Conservation (phyloP, 2,329 filamentous ascomycete species). For the Monosporascus sp. region DNA sequence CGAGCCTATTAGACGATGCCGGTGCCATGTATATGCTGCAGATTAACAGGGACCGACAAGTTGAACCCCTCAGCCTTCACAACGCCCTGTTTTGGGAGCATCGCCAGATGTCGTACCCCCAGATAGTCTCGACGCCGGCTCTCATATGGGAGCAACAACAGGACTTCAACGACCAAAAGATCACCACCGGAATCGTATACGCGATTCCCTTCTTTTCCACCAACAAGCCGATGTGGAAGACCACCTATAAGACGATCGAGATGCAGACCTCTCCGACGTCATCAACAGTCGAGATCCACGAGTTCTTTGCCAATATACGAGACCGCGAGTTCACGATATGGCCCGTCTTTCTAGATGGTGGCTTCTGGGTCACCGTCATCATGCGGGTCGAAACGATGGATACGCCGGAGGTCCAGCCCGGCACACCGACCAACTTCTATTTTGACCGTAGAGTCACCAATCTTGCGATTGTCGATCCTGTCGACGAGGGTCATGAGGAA, state of each 20-base stretch:
- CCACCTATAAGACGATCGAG: conserved; percentile 2
- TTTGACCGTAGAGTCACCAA: conserved; percentile 12
- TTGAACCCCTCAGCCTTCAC: conserved; percentile 10
- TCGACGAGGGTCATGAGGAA: neutral
- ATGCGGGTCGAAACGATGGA: conserved; percentile 3
- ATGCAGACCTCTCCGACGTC: neutral
- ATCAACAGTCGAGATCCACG: conserved; percentile 6
- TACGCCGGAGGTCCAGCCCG: neutral
- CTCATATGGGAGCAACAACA: neutral
- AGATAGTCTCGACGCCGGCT: conserved; percentile 14
- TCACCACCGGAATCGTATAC: neutral
- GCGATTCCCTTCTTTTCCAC: conserved; percentile 8
- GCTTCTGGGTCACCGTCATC: conserved; percentile 16
- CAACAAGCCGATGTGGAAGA: conserved; percentile 3
- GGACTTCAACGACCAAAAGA: neutral
- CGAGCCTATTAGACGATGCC: conserved; percentile 4
- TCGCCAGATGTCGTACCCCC: conserved; percentile 7
- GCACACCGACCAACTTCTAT: neutral
- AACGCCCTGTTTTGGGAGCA: conserved; percentile 22
- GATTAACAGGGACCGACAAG: conserved; percentile 6
- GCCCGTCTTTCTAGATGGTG: conserved; percentile 10
- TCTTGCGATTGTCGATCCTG: conserved; percentile 15
- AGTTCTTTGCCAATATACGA: conserved; percentile 15
- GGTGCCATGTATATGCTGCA: conserved; percentile 17
- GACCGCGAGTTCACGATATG: conserved; percentile 15